Percentiles rank a stretch among this genome's conserved stretches.
phyloP scores from a whole-genome alignment of 345 rosid species.

The Sisymbrium irio region DNA sequence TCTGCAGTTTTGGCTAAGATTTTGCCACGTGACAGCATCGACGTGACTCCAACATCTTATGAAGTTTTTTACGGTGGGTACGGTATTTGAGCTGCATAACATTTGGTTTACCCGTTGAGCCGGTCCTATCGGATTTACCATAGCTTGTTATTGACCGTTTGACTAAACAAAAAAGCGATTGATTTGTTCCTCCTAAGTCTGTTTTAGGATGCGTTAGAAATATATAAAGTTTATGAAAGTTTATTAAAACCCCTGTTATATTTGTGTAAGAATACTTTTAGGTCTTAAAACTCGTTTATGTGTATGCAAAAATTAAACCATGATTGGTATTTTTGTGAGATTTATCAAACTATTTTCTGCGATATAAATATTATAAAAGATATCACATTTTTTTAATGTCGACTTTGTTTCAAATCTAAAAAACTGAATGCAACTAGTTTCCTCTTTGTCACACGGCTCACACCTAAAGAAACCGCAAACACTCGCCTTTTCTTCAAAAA shows the following conservation, averaged over 20 bases:
- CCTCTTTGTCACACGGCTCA: not conserved
- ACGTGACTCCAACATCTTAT: not conserved
- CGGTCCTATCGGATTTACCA: not conserved
- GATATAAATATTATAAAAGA: not conserved
- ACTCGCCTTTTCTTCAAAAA: not conserved
- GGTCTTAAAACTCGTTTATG: not conserved
- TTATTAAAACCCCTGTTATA: too few relatives aligned
- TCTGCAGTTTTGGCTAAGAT: not conserved
- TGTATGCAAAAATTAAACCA: not conserved
- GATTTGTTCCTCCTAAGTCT: not conserved
- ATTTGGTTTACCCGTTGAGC: not conserved
- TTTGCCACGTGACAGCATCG: slow-evolving; percentile 4
- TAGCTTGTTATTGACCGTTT: not conserved
- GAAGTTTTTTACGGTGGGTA: not conserved
- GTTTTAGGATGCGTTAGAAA: not conserved
- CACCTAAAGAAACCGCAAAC: not conserved
- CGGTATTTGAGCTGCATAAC: not conserved
- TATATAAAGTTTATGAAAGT: too few relatives aligned
- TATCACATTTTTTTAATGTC: not conserved
- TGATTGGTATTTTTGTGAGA: not conserved
- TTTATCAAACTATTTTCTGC: not conserved
- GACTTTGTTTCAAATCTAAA: not conserved
- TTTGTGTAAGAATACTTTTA: not conserved
- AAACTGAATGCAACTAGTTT: not conserved
- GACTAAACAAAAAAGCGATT: not conserved